These are phyloP conservation scores for Jacaranda copaia DNA, from an alignment of 257 asterid species.

Conservation along the genomic window DNA sequence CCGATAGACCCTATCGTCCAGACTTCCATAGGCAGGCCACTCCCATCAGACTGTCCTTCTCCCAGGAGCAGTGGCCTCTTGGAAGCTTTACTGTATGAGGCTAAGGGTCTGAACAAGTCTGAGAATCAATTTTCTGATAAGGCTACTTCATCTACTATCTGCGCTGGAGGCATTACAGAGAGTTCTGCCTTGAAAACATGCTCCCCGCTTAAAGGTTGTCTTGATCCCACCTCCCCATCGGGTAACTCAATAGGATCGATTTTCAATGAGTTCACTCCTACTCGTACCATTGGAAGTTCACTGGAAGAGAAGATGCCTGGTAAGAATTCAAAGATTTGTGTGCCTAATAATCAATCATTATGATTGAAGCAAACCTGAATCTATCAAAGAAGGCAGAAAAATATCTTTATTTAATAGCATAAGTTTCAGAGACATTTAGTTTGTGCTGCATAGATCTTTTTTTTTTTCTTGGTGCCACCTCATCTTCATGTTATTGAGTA, in stretches of 20 bases:
- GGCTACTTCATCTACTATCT: conserved; percentile 46
- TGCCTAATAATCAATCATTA: background rate
- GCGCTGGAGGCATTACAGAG: conserved; percentile 45
- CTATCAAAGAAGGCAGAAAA: background rate
- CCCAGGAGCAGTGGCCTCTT: conserved; percentile 74
- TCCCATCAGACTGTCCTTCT: conserved; percentile 52
- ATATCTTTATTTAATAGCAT: background rate
- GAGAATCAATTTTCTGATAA: conserved; percentile 48
- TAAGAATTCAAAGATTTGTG: conserved; percentile 32
- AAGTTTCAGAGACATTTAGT: background rate
- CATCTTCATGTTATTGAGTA: background rate
- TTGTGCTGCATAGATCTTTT: background rate
- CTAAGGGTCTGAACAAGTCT: conserved; percentile 54
- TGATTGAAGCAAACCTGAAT: background rate
- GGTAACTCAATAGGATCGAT: conserved; percentile 48
- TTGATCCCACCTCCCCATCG: conserved; percentile 48
- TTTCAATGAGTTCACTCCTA: conserved; percentile 49
- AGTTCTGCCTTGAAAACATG: conserved; percentile 48
- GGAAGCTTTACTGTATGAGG: conserved; percentile 68
- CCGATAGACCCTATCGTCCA: conserved; percentile 54
- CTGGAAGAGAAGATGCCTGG: conserved; percentile 44
- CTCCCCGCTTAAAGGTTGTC: conserved; percentile 47
- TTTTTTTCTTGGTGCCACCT: background rate
- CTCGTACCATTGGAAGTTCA: conserved; percentile 43
- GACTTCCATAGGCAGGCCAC: conserved; percentile 49